Evolutionary conservation across 164 flowering plant genomes (phyloP).

Genomic region (Dillenia suffruticosa): DNA sequence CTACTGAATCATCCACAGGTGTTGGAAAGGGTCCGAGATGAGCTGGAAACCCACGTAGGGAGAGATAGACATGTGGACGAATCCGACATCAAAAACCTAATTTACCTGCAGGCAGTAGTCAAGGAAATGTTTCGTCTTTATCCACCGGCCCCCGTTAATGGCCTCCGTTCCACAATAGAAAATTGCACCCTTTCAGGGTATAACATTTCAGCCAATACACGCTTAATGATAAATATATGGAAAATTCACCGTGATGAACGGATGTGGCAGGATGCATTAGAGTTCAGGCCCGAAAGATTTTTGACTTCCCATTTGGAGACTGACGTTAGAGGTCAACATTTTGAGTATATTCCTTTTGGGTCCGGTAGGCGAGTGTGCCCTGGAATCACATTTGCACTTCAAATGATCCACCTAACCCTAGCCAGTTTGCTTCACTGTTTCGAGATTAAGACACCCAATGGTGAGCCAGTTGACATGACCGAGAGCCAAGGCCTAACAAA

Average conservation of each 20-base stretch:
- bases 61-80: not conserved
- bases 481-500: not conserved
- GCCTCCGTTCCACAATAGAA: not conserved
- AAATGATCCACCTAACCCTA: not conserved
- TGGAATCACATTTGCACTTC: not conserved
- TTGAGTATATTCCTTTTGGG: not conserved
- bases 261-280: not conserved
- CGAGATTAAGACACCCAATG: not conserved
- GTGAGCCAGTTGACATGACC: not conserved
- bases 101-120: not conserved
- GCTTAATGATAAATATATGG: not conserved
- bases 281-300: not conserved
- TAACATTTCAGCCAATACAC: not conserved
- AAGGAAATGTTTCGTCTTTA: not conserved
- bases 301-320: not conserved
- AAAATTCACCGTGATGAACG: not conserved
- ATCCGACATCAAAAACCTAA: not conserved
- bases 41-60: not conserved
- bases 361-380: not conserved
- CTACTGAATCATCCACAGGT: not conserved
- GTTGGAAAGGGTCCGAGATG: not conserved
- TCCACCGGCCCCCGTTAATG: not conserved
- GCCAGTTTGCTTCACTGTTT: not conserved
- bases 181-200: not conserved
- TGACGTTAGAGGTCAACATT: slow-evolving; percentile 2